Base-by-base conservation (phyloP, 805 yeast genomes). In the Kurtzmaniella fragi region DNA sequence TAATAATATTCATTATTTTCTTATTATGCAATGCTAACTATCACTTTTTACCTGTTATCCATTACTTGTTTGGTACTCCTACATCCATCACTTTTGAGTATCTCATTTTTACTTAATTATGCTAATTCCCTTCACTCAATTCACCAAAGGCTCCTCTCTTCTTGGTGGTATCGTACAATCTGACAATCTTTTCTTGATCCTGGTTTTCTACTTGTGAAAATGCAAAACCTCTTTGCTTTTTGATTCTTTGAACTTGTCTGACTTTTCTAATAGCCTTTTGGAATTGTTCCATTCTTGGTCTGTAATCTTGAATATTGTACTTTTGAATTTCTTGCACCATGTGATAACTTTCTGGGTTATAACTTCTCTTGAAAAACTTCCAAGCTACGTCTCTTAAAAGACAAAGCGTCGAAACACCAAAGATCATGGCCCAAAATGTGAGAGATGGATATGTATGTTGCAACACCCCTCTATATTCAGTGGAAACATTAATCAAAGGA, bases 181-280 rank as follows among this genome's bases (percentile, higher is more conserved):
- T 77, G 35, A 93, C 83, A 44, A 93, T 77, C 55, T 82, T 81
- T 48, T 89, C 96, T 64, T 90, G 96, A 28, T 95, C 95, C 57
- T 86, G 96, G 40, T 65, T 65, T 46, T 88, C 96, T 34, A 85
- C 89, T 61, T 93, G 98, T 5, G 97, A 89, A 54, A 93, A 93
- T 1, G 99, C 99, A 71, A 87, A 93, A 5, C 99, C 99, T 64
- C 98, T 81, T 64, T 93, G 99, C 56, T 93, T 93, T 59, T 95
- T 85, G 86, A 93, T 91, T 61, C 99, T 77, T 61, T 91, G 96
- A 29, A 93, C 98, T 62, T 95, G 99, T 62, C 99, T 82, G 17
- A 93, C 98, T 57, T 89, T 93, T 56, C 98, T 76, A 41, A 93
- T 93, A 5, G 98, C 97, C 59, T 84, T 89, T 62, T 93, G 99